A percentile compares a stretch with the other conserved stretches of the same genome.
These are phyloP conservation scores for Radiomyces spectabilis DNA, from an alignment of 192 early-diverging fungal genomes.

Conservation along the genomic window DNA sequence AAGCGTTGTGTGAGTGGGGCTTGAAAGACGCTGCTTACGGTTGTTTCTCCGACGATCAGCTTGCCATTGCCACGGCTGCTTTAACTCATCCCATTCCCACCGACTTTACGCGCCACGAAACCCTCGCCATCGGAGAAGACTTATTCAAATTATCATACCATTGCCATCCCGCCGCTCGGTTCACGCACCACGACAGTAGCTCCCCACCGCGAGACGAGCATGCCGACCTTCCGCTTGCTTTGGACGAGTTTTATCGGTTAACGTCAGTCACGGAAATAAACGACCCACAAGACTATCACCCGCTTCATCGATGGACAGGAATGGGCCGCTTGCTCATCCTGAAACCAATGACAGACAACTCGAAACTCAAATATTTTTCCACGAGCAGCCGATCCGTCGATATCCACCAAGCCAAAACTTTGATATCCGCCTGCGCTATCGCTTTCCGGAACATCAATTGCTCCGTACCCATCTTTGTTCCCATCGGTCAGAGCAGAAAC, in stretches of 20 bases:
- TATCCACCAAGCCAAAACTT: constrained; percentile 48
- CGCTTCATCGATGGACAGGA: constrained; percentile 66
- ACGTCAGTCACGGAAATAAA: background rate
- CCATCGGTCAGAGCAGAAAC: constrained; percentile 6
- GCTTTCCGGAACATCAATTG: constrained; percentile 61
- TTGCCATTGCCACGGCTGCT: constrained; percentile 7
- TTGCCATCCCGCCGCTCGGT: constrained; percentile 31
- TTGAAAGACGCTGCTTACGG: constrained; percentile 46
- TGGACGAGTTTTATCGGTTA: constrained; percentile 32
- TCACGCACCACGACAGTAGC: too few relatives aligned
- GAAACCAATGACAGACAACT: constrained; percentile 8
- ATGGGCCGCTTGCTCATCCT: constrained; percentile 48
- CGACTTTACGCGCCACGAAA: constrained; percentile 21
- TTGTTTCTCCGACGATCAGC: constrained; percentile 32
- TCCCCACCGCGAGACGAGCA: constrained; percentile 19
- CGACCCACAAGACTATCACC: constrained; percentile 32
- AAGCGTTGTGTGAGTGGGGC: constrained; percentile 46
- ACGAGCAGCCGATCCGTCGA: constrained; percentile 41
- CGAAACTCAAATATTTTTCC: constrained; percentile 14
- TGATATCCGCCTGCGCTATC: constrained; percentile 61
- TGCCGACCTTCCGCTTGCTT: constrained; percentile 19
- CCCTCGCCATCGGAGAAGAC: constrained; percentile 24
- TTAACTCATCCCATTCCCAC: background rate
- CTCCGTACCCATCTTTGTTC: constrained; percentile 23
- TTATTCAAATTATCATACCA: constrained; percentile 31